Conservation (phyloP, 192 early-diverging fungal genomes). For the Podila horticola region DNA sequence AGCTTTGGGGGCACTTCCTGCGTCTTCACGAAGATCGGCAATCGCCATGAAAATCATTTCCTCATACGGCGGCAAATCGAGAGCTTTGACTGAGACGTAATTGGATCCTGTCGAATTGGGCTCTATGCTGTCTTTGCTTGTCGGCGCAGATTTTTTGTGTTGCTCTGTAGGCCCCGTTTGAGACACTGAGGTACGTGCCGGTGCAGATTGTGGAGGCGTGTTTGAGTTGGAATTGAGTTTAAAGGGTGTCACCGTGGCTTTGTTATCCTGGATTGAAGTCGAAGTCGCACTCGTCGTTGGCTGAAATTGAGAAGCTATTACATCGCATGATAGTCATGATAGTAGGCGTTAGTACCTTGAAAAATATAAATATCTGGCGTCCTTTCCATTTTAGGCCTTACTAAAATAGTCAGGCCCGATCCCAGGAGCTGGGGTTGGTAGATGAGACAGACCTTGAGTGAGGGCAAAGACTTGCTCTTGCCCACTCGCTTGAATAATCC, state of each 20-base stretch:
- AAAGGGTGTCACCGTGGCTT: background rate
- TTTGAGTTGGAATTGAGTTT: background rate
- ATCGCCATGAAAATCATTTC: slow-evolving; percentile 65
- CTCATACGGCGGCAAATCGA: slow-evolving; percentile 59
- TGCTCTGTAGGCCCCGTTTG: background rate
- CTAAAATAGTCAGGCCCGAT: slow-evolving; percentile 34
- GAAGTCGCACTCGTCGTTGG: background rate
- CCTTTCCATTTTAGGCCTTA: background rate
- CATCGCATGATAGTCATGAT: background rate
- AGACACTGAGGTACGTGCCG: background rate
- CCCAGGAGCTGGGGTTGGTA: background rate
- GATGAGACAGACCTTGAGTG: slow-evolving; percentile 2
- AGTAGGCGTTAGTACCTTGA: no score
- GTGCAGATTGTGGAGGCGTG: background rate
- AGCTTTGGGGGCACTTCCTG: slow-evolving; percentile 53
- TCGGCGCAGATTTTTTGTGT: no score
- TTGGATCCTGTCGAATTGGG: background rate
- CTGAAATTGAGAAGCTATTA: slow-evolving; percentile 13
- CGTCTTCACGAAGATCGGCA: slow-evolving; percentile 45
- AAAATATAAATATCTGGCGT: background rate
- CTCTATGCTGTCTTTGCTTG: no score
- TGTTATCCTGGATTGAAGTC: background rate
- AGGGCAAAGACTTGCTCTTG: background rate
- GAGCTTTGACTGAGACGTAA: slow-evolving; percentile 28
- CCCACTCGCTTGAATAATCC: background rate